Percentiles rank a stretch among this genome's conserved stretches.
These are phyloP conservation scores for Aspergillus asperescens DNA, from an alignment of 495 filamentous ascomycete species.

Conservation along the genomic window DNA sequence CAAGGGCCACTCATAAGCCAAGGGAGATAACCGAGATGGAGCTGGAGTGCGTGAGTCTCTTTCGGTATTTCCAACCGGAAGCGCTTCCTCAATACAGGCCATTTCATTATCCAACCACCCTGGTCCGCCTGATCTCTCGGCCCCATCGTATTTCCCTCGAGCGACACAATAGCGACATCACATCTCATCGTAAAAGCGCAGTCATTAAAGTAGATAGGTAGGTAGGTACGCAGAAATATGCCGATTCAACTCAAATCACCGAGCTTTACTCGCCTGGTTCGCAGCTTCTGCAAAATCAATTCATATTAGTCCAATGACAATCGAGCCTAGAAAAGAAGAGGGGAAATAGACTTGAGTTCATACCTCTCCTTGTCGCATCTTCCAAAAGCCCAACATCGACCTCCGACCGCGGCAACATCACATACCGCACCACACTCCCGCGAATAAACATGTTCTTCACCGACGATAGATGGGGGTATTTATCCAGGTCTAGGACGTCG, in stretches of 20 bases:
- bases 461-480: constrained; percentile 90
- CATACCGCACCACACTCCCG: constrained; percentile 93
- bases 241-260: constrained; percentile 26
- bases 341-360: constrained; percentile 21
- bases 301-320: constrained; percentile 3
- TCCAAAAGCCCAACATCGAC: constrained; percentile 89
- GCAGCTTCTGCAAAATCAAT: constrained; percentile 40
- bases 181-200: constrained; percentile 24
- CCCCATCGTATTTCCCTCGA: neutral
- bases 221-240: too few relatives aligned
- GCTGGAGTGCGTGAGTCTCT: neutral
- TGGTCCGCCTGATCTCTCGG: neutral
- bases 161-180: constrained; percentile 16
- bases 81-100: neutral
- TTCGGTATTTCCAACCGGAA: neutral
- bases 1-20: neutral
- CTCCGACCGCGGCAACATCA: constrained; percentile 79
- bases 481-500: constrained; percentile 79
- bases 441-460: constrained; percentile 98
- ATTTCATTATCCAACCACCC: constrained; percentile 1
- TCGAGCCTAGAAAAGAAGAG: neutral
- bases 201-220: constrained; percentile 9
- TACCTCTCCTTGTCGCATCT: constrained; percentile 93
- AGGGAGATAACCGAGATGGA: neutral
- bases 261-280: constrained; percentile 47